Conservation (phyloP, 2,329 filamentous ascomycete genomes). For the Ophiostoma angusticollis region DNA sequence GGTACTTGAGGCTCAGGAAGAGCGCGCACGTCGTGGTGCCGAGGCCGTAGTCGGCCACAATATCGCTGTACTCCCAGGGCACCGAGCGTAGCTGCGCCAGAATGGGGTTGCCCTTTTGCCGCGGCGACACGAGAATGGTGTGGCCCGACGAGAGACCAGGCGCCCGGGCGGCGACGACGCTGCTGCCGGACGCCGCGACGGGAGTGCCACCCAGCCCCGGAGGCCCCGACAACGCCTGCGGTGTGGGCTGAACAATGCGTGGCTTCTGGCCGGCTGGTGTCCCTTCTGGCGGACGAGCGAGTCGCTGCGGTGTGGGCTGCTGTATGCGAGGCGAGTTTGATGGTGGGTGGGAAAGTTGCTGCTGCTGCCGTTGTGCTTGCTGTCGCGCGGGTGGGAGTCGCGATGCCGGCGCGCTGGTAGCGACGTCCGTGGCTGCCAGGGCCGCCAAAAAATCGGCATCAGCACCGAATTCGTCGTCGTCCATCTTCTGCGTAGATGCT, state of each 20-base stretch:
- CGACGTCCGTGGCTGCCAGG: conserved; percentile 36
- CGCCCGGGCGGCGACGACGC: neutral
- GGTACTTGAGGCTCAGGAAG: conserved; percentile 88
- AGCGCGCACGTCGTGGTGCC: conserved; percentile 80
- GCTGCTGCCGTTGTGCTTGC: conserved; percentile 14
- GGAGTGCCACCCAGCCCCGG: neutral
- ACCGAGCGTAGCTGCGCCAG: conserved; percentile 68
- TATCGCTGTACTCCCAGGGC: conserved; percentile 94
- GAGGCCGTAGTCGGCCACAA: conserved; percentile 85
- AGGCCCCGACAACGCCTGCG: conserved; percentile 60
- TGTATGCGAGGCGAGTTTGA: conserved; percentile 31
- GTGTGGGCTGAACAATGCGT: conserved; percentile 74
- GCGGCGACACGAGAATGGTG: conserved; percentile 76
- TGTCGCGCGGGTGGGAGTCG: neutral
- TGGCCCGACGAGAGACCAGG: conserved; percentile 43
- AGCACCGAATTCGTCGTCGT: conserved; percentile 43
- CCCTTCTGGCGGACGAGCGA: conserved; percentile 26
- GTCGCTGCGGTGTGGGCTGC: conserved; percentile 40
- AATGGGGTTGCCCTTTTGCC: conserved; percentile 92
- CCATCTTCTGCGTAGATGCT: conserved; percentile 8
- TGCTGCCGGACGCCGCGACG: neutral
- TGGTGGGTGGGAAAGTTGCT: conserved; percentile 18
- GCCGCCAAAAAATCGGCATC: conserved; percentile 44
- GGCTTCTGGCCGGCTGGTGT: conserved; percentile 15
- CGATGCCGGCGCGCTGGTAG: conserved; percentile 1